These are phyloP conservation scores for Corchorus olitorius DNA, from an alignment of 345 rosid genomes.

Conservation along the genomic window DNA sequence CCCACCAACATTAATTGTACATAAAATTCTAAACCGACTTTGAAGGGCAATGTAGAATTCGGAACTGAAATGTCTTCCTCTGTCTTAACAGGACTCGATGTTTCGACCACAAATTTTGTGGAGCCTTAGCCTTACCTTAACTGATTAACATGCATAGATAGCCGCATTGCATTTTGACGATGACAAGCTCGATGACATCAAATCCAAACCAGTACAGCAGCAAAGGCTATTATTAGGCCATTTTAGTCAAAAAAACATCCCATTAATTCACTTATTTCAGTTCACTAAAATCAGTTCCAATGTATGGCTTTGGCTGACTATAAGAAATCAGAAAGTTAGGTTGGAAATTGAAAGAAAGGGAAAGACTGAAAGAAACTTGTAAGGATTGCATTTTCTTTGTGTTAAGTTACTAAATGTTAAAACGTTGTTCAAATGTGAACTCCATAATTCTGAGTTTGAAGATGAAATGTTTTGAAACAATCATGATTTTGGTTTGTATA, in stretches of 20 bases:
- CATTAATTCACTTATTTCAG: neutral
- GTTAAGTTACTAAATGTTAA: neutral
- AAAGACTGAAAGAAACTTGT: neutral
- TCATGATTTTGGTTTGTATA: neutral
- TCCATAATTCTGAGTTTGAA: neutral
- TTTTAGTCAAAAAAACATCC: neutral
- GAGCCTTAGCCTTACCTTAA: neutral
- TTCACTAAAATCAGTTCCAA: neutral
- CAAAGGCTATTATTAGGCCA: neutral
- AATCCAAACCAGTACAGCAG: neutral
- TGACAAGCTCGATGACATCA: constrained; percentile 11
- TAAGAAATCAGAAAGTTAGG: neutral
- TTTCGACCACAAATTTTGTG: constrained; percentile 3
- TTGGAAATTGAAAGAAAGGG: neutral
- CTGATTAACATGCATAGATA: neutral
- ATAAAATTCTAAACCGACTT: constrained; percentile 14
- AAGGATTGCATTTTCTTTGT: neutral
- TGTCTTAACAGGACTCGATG: neutral
- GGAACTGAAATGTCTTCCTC: neutral
- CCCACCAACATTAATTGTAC: neutral
- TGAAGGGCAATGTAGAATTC: neutral
- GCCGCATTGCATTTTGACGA: neutral
- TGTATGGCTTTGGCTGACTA: neutral
- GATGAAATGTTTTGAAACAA: neutral
- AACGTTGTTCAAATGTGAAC: neutral